Base-by-base conservation (phyloP, 2,329 filamentous ascomycete species). In the Ophiostoma sp. region DNA sequence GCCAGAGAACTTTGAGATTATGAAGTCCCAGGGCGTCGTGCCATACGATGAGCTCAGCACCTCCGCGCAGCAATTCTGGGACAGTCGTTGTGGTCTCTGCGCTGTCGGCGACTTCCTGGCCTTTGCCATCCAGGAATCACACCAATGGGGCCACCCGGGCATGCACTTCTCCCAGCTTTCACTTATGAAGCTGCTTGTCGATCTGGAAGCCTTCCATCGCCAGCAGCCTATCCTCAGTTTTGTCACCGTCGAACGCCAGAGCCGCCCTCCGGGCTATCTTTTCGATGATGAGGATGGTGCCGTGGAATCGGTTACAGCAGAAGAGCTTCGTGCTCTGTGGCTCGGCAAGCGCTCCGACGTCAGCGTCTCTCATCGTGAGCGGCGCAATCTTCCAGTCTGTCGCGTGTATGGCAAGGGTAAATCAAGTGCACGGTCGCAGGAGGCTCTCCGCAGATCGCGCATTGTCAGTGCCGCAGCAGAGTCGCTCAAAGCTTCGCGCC, bases 191-290 rank as follows among this genome's bases (percentile, higher is more conserved):
- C 75, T 81, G 39, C 74, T 81, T 64, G 78, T 79, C 72, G 81
- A 82, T 63, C 72, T 78, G 72, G 80, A 82, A 71, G 80, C 80
- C 55, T 72, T 80, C 68, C 79, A 80, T 77, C 79, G 78, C 68
- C 76, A 77, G 63, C 78, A 80, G 73, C 75, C 79, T 50, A 74
- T 80, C 8, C 77, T 78, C 2, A 82, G 80, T 75, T 81, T 78
- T 64, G 75, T 81, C 31, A 75, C 76, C 7, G 74, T 77, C 8
- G 75, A 76, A 70, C 45, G 74, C 68, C 63, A 74, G 31, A 28
- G 48, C 3, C 73, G 50, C 15, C 76, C 78, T 25, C 79, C 78
- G 0, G 80, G 80, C 5, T 75, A 74, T 42, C 78, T 78, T 11
- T 79, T 78, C 17, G 75, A 75, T 57, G 76, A 77, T 12, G 76